These are phyloP conservation scores for Apiotrichum siamense DNA, from an alignment of 1,284 basidiomycete genomes.

Conservation along the genomic window DNA sequence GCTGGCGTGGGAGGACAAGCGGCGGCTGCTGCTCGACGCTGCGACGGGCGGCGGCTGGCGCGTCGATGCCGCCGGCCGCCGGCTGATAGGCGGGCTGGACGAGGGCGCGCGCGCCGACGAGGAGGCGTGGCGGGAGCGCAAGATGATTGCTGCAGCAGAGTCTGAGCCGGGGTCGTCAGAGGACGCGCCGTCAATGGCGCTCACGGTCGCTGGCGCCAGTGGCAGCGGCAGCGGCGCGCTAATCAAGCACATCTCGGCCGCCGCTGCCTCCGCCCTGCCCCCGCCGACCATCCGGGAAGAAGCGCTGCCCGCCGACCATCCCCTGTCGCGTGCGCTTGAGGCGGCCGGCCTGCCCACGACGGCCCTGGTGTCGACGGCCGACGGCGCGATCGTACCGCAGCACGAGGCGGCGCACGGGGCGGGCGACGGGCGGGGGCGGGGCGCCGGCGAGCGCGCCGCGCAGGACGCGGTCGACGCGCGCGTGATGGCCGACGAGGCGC, in stretches of 20 bases:
- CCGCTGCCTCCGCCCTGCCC: conserved; percentile 5
- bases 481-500: conserved; percentile 61
- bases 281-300: conserved; percentile 19
- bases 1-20: conserved; percentile 45
- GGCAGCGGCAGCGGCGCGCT: conserved; percentile 10
- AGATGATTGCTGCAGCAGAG: neutral
- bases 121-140: conserved; percentile 35
- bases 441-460: conserved; percentile 25
- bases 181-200: neutral
- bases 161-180: neutral
- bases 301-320: conserved; percentile 33
- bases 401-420: conserved; percentile 32
- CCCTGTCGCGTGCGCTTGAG: conserved; percentile 38
- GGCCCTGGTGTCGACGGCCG: conserved; percentile 33
- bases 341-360: conserved; percentile 46
- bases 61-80: conserved; percentile 32
- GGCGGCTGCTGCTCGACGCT: conserved; percentile 44
- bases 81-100: conserved; percentile 35
- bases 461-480: conserved; percentile 37
- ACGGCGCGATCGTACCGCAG: conserved; percentile 41
- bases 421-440: conserved; percentile 31
- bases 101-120: conserved; percentile 31
- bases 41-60: conserved; percentile 34
- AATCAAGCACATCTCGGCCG: conserved; percentile 11
- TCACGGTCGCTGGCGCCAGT: neutral